Conservation (phyloP, 306 rosid genomes). For the Castanea crenata region DNA sequence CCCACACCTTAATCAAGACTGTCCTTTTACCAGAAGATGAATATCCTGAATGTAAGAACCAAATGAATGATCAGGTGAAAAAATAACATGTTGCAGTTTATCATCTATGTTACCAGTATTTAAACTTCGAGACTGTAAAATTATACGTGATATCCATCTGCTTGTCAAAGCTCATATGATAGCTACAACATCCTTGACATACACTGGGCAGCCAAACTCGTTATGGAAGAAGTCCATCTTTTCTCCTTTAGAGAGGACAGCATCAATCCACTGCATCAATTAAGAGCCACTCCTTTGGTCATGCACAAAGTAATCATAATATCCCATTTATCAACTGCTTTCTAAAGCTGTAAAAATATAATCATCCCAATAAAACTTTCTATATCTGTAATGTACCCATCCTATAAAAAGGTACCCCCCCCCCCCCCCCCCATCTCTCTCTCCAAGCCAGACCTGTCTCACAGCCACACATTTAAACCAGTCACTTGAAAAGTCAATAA, state of each 20-base stretch:
- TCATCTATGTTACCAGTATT: not conserved
- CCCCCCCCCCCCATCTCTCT: not conserved
- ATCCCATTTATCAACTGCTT: constrained; percentile 14
- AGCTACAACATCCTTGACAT: constrained; percentile 72
- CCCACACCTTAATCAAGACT: not conserved
- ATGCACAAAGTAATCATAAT: constrained; percentile 15
- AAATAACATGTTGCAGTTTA: not conserved
- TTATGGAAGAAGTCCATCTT: constrained; percentile 63
- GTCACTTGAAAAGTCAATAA: too few relatives aligned
- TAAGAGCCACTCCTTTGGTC: constrained; percentile 14
- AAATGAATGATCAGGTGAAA: not conserved
- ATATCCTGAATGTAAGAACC: not conserved
- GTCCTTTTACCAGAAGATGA: not conserved
- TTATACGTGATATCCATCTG: constrained; percentile 71
- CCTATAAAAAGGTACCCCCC: not conserved
- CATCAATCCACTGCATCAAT: constrained; percentile 79
- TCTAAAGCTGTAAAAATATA: not conserved
- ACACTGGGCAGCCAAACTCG: constrained; percentile 86
- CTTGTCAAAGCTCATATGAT: constrained; percentile 55
- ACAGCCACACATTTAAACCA: not conserved
- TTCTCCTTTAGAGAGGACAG: constrained; percentile 64
- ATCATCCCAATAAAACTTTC: not conserved
- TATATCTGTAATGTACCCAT: not conserved
- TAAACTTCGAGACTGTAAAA: constrained; percentile 9
- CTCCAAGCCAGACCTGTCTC: not conserved